Percentiles rank a stretch among this genome's conserved stretches.
phyloP scores from a whole-genome alignment of 2,329 filamentous ascomycete genomes.

The Leptographium lundbergii region DNA sequence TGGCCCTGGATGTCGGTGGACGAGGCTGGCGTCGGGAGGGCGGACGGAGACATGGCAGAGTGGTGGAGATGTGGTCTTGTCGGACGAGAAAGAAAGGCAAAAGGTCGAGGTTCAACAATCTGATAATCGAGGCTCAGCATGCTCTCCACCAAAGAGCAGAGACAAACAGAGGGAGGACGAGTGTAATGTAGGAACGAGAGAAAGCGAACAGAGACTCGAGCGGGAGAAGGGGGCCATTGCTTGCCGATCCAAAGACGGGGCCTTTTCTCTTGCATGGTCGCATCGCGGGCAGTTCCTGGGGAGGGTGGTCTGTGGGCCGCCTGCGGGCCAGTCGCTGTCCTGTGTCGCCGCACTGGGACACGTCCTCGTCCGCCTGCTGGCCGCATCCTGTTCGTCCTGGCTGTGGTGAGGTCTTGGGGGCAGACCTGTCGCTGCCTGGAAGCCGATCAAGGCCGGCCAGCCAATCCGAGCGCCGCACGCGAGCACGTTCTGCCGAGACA shows the following conservation, averaged over 20 bases:
- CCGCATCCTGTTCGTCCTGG: neutral
- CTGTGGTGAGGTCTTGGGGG: neutral
- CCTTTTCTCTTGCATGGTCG: no score
- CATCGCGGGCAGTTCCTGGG: neutral
- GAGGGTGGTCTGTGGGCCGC: no score
- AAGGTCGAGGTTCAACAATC: no score
- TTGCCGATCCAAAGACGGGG: neutral
- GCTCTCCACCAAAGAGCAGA: neutral
- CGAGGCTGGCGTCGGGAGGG: constrained; percentile 61
- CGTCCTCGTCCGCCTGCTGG: constrained; percentile 8
- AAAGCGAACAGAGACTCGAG: neutral
- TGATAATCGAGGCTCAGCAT: no score
- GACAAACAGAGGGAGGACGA: neutral
- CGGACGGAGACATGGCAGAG: constrained; percentile 48
- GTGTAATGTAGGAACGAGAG: neutral
- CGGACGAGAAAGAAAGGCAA: no score
- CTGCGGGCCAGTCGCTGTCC: neutral
- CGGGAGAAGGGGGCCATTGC: neutral
- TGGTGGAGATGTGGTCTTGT: neutral
- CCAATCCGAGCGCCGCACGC: constrained; percentile 9
- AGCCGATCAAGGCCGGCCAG: constrained; percentile 1
- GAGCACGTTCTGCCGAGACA: constrained; percentile 10
- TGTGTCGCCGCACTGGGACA: neutral
- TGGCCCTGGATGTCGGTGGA: constrained; percentile 69
- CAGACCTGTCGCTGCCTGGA: no score